Evolutionary conservation across 163 green algal species (phyloP).

Genomic region (Scenedesmus sp.): DNA sequence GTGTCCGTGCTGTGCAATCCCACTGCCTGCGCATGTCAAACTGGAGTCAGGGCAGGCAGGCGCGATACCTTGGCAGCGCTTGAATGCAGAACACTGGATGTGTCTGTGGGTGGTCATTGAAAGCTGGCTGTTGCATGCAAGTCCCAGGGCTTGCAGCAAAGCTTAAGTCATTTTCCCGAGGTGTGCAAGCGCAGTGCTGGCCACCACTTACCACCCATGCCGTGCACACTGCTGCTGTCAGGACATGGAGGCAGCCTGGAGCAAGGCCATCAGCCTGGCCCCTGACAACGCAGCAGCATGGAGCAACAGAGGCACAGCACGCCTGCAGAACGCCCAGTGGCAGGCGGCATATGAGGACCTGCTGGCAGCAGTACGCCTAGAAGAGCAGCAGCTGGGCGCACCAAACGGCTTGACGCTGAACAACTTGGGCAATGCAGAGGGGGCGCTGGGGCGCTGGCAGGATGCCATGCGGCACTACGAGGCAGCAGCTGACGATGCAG

Average conservation of each 20-base stretch:
- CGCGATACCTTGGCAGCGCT: no score
- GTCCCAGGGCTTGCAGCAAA: no score
- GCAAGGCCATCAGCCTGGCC: constrained; percentile 59
- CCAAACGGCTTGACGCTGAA: constrained; percentile 30
- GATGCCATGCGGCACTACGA: constrained; percentile 53
- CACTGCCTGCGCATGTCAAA: not conserved
- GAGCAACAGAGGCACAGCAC: constrained; percentile 36
- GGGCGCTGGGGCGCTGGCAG: constrained; percentile 43
- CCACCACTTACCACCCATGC: not conserved
- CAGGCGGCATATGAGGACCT: constrained; percentile 29
- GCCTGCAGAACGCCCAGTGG: constrained; percentile 15
- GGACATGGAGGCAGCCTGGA: constrained; percentile 63
- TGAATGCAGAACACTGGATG: no score
- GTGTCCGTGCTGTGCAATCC: not conserved
- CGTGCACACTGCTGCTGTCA: not conserved
- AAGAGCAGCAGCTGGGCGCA: not conserved
- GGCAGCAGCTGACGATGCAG: constrained; percentile 46
- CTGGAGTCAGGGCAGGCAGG: no score
- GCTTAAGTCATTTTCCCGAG: not conserved
- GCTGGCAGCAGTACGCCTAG: not conserved
- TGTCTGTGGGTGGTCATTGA: no score
- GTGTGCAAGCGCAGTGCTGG: not conserved
- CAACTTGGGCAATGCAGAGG: constrained; percentile 59
- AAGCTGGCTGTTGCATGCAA: no score
- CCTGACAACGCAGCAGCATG: constrained; percentile 66